Percentiles rank a stretch among this genome's conserved stretches.
Evolutionary conservation across 2,329 filamentous ascomycete genomes (phyloP).

Genomic region (Cladobotryum mycophilum): DNA sequence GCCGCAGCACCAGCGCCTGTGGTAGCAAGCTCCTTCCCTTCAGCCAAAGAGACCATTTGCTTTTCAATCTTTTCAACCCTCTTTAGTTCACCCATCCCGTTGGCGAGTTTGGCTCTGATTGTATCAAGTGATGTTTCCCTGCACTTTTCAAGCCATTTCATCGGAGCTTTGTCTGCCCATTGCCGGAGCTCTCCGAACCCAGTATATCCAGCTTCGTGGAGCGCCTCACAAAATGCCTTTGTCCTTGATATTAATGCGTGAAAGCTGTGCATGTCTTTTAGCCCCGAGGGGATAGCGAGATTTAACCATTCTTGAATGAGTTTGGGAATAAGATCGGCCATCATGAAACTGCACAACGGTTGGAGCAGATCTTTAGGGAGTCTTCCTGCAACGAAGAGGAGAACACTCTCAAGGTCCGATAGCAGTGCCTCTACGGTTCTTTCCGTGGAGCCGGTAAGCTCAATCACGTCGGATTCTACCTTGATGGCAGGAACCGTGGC

Average conservation of each 20-base stretch:
- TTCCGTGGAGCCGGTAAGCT: constrained; percentile 37
- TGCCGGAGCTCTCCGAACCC: constrained; percentile 58
- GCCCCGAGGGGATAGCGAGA: constrained; percentile 65
- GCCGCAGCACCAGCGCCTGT: constrained; percentile 41
- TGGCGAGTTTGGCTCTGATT: constrained; percentile 62
- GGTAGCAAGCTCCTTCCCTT: constrained; percentile 59
- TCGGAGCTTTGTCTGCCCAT: constrained; percentile 76
- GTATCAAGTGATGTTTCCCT: constrained; percentile 72
- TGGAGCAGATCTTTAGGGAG: constrained; percentile 50
- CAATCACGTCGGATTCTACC: constrained; percentile 36
- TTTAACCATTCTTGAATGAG: constrained; percentile 72
- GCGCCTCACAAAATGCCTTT: constrained; percentile 53
- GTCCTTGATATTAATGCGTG: constrained; percentile 62
- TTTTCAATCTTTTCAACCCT: constrained; percentile 80
- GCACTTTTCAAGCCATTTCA: constrained; percentile 79
- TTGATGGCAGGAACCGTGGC: constrained; percentile 33
- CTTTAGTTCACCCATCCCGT: constrained; percentile 59
- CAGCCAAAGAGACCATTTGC: constrained; percentile 62
- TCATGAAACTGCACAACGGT: constrained; percentile 61
- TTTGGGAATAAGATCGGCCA: constrained; percentile 60
- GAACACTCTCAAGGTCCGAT: constrained; percentile 44
- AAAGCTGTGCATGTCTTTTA: constrained; percentile 66
- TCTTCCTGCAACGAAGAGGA: constrained; percentile 45
- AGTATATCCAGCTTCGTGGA: constrained; percentile 59
- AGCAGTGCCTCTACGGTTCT: constrained; percentile 46